Evolutionary conservation across 805 yeast genomes (phyloP).

Genomic region (Debaryomyces maramus): DNA sequence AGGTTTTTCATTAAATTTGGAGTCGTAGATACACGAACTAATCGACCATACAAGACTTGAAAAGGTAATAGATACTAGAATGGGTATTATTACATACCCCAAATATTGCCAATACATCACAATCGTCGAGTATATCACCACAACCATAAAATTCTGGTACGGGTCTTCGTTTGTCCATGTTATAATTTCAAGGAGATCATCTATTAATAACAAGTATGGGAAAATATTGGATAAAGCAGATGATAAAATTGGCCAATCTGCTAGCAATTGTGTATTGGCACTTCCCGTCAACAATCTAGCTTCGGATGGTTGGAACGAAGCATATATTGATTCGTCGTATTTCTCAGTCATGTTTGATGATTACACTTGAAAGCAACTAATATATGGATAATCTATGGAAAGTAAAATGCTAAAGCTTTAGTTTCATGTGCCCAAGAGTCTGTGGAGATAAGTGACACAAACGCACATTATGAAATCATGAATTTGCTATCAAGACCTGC

Average conservation of each 20-base stretch:
- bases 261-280: slow-evolving; percentile 32
- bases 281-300: slow-evolving; percentile 29
- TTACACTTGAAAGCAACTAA: background rate
- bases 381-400: too few relatives aligned
- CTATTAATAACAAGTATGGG: slow-evolving; percentile 48
- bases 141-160: slow-evolving; percentile 44
- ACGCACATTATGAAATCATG: too few relatives aligned
- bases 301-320: slow-evolving; percentile 40
- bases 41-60: slow-evolving; percentile 47
- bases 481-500: too few relatives aligned
- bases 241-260: slow-evolving; percentile 47
- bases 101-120: slow-evolving; percentile 46
- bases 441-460: background rate
- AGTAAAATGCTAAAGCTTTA: too few relatives aligned
- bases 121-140: slow-evolving; percentile 37
- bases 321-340: slow-evolving; percentile 14
- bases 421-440: background rate
- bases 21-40: slow-evolving; percentile 42
- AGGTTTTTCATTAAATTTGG: slow-evolving; percentile 45
- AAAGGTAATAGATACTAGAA: slow-evolving; percentile 33
- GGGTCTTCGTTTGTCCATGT: slow-evolving; percentile 59
- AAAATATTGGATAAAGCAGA: slow-evolving; percentile 47
- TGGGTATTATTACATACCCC: slow-evolving; percentile 39
- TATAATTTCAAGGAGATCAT: slow-evolving; percentile 42
- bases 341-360: slow-evolving; percentile 1